A percentile compares a stretch with the other conserved stretches of the same genome.
These are phyloP conservation scores for Mycena chlorophos DNA, from an alignment of 768 basidiomycete genomes.

Conservation along the genomic window DNA sequence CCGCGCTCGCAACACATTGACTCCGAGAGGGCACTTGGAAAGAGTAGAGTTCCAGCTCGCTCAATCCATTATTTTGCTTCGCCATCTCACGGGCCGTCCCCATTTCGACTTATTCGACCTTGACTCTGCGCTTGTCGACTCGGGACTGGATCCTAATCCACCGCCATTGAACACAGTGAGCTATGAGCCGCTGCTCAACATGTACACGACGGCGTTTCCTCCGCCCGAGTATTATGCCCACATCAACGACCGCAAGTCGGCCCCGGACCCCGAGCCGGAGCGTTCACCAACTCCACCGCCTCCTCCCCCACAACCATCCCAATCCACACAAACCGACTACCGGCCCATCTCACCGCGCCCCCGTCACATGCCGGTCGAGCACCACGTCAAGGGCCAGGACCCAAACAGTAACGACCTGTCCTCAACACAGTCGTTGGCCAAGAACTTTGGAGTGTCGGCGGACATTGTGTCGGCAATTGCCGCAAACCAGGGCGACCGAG, in stretches of 20 bases:
- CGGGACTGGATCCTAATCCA: slow-evolving; percentile 60
- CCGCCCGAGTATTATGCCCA: slow-evolving; percentile 40
- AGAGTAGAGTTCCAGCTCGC: slow-evolving; percentile 77
- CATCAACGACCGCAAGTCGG: slow-evolving; percentile 11
- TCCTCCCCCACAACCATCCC: slow-evolving; percentile 19
- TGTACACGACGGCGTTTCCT: slow-evolving; percentile 13
- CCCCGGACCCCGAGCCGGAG: background rate
- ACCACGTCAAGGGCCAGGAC: slow-evolving; percentile 67
- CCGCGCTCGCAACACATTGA: slow-evolving; percentile 83
- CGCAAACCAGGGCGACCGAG: slow-evolving; percentile 49
- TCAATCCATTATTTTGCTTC: slow-evolving; percentile 77
- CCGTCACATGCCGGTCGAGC: no score
- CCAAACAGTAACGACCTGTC: slow-evolving; percentile 81
- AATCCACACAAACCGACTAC: slow-evolving; percentile 11
- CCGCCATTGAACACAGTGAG: slow-evolving; percentile 20
- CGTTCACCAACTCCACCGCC: slow-evolving; percentile 24
- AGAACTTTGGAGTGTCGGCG: slow-evolving; percentile 75
- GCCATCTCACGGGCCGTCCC: slow-evolving; percentile 52
- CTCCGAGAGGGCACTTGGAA: slow-evolving; percentile 81
- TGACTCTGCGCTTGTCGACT: slow-evolving; percentile 62
- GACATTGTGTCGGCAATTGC: slow-evolving; percentile 59
- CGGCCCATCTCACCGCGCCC: slow-evolving; percentile 20
- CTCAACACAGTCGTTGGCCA: slow-evolving; percentile 71
- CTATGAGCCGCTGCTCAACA: slow-evolving; percentile 25
- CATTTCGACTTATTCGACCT: slow-evolving; percentile 62